Evolutionary conservation across 257 asterid genomes (phyloP), one percentile per base, ranked within the genome.

Genomic region (Rauvolfia tetraphylla): DNA sequence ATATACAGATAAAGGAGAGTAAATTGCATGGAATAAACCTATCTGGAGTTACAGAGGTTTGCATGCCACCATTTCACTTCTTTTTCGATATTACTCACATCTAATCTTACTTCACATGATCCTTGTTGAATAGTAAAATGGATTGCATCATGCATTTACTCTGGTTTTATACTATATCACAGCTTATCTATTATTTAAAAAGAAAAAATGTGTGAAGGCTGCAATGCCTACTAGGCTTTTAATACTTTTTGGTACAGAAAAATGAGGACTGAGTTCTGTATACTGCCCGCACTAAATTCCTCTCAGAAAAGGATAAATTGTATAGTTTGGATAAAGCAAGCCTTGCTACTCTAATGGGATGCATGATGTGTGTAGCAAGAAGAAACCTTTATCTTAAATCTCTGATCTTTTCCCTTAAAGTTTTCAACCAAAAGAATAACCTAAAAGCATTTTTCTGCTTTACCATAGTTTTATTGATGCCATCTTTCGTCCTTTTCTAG

Each of bases 1-100:
- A 93, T 76, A 83, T 93, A 78, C 86, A 85, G 82, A 88, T 93
- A 80, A 93, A 93, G 89, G 93, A 91, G 88, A 88, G 86, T 78
- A 89, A 86, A 84, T 76, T 72, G 72, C 90, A 85, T 44, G 97
- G 95, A 38, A 87, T 89, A 75, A 81, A 72, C 83, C 93, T 91
- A 46, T 82, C 78, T 82, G 96, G 96, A 63, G 97, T 79, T 56
- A 89, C 96, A 70, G 93, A 91, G 89, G 96, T 88, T 70, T 44
- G 75, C 25, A 29, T 51, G 31, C 20, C 22, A 29, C 42, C 29
- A 2, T 27, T 27, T 15, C 38, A 23, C 18, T 49, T 31, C 62
- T 29, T 46, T 46, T 46, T n/a, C n/a, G n/a, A n/a, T n/a, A n/a
- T n/a, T n/a, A n/a, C n/a, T n/a, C n/a, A n/a, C n/a, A n/a, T n/a